Evolutionary conservation across 257 asterid species (phyloP).

Genomic region (Solanum etuberosum): DNA sequence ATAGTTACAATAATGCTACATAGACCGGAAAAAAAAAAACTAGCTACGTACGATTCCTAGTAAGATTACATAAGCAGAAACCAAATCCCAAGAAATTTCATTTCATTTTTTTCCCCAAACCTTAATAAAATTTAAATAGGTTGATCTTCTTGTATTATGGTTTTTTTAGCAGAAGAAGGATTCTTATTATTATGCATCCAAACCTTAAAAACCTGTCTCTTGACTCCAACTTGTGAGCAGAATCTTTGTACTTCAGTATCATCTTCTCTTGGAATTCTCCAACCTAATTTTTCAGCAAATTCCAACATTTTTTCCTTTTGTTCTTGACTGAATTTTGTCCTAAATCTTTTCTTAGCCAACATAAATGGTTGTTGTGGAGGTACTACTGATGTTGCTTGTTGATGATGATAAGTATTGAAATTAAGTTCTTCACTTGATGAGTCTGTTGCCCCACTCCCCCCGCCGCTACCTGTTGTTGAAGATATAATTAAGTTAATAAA

Average conservation of each 20-base stretch:
- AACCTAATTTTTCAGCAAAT: conserved; percentile 80
- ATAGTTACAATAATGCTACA: not conserved
- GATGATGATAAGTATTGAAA: conserved; percentile 34
- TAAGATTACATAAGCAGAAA: not conserved
- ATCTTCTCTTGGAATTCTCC: conserved; percentile 93
- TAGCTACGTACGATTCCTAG: not conserved
- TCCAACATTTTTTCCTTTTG: conserved; percentile 93
- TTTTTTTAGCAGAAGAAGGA: conserved; percentile 28
- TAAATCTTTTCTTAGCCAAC: conserved; percentile 45
- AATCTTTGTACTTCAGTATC: conserved; percentile 76
- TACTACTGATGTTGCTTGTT: conserved; percentile 16
- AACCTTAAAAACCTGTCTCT: conserved; percentile 84
- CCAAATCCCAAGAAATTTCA: not conserved
- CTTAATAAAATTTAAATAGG: not conserved
- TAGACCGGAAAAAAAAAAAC: not conserved
- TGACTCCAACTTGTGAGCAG: conserved; percentile 75
- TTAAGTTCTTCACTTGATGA: conserved; percentile 84
- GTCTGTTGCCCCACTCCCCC: conserved; percentile 50
- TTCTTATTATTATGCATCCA: conserved; percentile 95
- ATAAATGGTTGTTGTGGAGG: conserved; percentile 49
- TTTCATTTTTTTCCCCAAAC: not conserved
- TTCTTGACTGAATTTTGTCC: conserved; percentile 66
- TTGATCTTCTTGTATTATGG: not conserved
- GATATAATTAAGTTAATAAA: not conserved
- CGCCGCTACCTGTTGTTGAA: conserved; percentile 13